Evolutionary conservation across 1,284 basidiomycete species (phyloP).

Genomic region (Naganishia liquefaciens): DNA sequence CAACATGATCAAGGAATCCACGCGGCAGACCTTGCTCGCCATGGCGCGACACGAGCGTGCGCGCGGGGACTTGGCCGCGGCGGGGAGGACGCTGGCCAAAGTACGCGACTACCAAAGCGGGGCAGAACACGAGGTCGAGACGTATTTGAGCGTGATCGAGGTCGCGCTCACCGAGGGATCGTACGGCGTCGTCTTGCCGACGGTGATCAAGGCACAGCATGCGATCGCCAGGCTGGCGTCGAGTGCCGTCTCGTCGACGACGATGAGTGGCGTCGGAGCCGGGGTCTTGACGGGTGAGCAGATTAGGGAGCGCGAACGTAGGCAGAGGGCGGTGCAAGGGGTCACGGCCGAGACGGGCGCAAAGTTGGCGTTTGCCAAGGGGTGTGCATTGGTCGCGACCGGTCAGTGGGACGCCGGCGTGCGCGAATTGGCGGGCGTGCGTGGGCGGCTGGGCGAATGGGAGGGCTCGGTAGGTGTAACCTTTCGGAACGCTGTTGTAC

Average conservation of each 20-base stretch:
- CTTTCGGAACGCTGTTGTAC: no score
- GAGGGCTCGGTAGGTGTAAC: conserved; percentile 26
- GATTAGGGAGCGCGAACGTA: conserved; percentile 17
- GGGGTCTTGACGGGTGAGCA: conserved; percentile 28
- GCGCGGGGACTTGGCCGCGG: conserved; percentile 23
- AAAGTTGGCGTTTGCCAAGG: conserved; percentile 28
- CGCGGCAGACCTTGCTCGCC: conserved; percentile 30
- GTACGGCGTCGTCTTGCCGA: conserved; percentile 28
- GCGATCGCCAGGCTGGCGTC: conserved; percentile 28
- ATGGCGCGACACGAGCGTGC: conserved; percentile 17
- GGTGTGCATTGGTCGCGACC: conserved; percentile 22
- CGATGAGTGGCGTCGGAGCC: neutral
- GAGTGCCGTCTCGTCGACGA: neutral
- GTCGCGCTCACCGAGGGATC: conserved; percentile 18
- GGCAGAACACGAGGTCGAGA: conserved; percentile 32
- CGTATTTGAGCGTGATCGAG: conserved; percentile 27
- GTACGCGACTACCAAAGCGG: conserved; percentile 30
- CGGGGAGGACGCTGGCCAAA: conserved; percentile 22
- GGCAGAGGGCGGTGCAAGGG: conserved; percentile 11
- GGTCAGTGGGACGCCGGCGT: conserved; percentile 26
- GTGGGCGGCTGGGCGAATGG: conserved; percentile 31
- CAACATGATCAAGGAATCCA: conserved; percentile 35
- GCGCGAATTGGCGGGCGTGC: conserved; percentile 20
- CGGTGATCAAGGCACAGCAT: conserved; percentile 31
- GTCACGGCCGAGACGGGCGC: conserved; percentile 9